A percentile compares a stretch with the other conserved stretches of the same genome.
Evolutionary conservation across 345 rosid genomes (phyloP).

Genomic region (Viola odorata): DNA sequence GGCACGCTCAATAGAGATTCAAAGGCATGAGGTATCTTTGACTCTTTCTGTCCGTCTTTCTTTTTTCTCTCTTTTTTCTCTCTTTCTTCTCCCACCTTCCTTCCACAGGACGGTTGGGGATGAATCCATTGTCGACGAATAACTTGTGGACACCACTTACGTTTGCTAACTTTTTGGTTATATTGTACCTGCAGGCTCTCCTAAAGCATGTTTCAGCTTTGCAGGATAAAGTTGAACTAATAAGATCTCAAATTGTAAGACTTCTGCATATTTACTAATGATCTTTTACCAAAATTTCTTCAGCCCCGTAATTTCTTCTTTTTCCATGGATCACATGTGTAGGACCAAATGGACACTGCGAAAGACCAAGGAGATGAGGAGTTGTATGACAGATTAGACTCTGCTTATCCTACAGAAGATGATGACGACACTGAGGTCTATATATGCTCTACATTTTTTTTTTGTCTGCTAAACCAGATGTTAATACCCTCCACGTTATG

Average conservation of each 20-base stretch:
- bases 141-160: slow-evolving; percentile 4
- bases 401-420: slow-evolving; percentile 55
- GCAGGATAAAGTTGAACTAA: slow-evolving; percentile 51
- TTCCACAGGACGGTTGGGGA: no score
- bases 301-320: not conserved
- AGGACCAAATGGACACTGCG: slow-evolving; percentile 64
- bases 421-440: slow-evolving; percentile 48
- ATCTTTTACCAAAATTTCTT: not conserved
- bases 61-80: no score
- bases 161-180: slow-evolving; percentile 12
- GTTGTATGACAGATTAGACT: slow-evolving; percentile 57
- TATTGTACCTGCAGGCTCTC: slow-evolving; percentile 55
- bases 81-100: no score
- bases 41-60: not conserved
- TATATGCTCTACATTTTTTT: not conserved
- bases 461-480: slow-evolving; percentile 2
- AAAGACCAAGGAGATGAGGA: slow-evolving; percentile 51
- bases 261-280: no score
- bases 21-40: slow-evolving; percentile 66
- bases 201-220: slow-evolving; percentile 48
- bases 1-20: slow-evolving; percentile 94
- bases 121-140: not conserved
- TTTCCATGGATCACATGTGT: slow-evolving; percentile 11
- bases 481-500: not conserved
- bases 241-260: slow-evolving; percentile 84